A percentile compares a stretch with the other conserved stretches of the same genome.
phyloP scores from a whole-genome alignment of 805 yeast species.

The Maudiozyma serrabonitensis region DNA sequence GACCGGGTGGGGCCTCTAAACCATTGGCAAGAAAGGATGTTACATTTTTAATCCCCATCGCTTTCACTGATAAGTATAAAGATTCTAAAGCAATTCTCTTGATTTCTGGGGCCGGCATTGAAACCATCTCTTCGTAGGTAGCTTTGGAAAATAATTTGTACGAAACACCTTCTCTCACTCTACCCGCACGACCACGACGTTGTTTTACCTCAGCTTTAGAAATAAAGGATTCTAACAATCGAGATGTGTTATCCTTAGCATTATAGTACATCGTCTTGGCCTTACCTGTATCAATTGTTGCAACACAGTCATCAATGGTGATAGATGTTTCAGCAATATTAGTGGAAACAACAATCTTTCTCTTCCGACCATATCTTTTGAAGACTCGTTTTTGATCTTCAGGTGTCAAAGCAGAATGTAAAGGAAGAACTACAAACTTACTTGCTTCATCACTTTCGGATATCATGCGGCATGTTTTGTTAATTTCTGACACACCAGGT shows the following conservation, averaged over 20 bases:
- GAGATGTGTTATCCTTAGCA: constrained; percentile 54
- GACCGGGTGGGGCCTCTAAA: constrained; percentile 64
- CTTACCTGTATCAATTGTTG: constrained; percentile 79
- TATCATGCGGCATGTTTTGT: constrained; percentile 36
- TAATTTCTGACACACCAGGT: constrained; percentile 88
- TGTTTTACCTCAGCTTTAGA: constrained; percentile 85
- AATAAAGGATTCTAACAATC: constrained; percentile 72
- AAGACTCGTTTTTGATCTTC: constrained; percentile 76
- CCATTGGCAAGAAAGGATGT: constrained; percentile 61
- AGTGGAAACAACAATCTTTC: constrained; percentile 83
- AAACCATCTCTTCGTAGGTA: constrained; percentile 50
- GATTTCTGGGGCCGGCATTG: constrained; percentile 83
- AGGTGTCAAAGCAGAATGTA: constrained; percentile 82
- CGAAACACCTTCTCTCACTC: constrained; percentile 76
- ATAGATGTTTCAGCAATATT: constrained; percentile 96
- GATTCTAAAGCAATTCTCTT: constrained; percentile 76
- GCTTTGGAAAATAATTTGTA: constrained; percentile 67
- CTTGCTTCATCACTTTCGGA: constrained; percentile 8
- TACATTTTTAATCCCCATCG: constrained; percentile 78
- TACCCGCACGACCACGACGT: constrained; percentile 97
- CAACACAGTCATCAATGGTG: constrained; percentile 91
- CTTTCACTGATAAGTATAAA: constrained; percentile 69
- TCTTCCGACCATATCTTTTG: constrained; percentile 40
- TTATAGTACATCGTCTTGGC: constrained; percentile 73
- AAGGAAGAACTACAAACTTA: constrained; percentile 47